A percentile compares a stretch with the other conserved stretches of the same genome.
Evolutionary conservation across 129 eudicot genomes (phyloP).

Genomic region (Gnaphalium uliginosum): DNA sequence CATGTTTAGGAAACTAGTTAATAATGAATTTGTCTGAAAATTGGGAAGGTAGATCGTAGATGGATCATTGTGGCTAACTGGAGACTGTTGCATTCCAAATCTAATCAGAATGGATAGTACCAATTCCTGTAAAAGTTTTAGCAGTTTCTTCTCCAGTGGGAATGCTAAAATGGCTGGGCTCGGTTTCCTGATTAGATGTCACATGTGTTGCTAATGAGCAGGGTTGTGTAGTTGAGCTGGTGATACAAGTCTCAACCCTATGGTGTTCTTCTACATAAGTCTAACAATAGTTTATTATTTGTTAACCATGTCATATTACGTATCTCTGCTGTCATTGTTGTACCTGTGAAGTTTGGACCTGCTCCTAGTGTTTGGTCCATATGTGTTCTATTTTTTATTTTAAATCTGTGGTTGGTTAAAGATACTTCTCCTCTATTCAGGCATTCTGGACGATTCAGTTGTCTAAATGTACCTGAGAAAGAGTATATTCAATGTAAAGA

Average conservation of each 20-base stretch:
- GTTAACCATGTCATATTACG: not conserved
- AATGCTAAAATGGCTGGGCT: too few relatives aligned
- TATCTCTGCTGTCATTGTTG: not conserved
- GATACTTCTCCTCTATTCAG: slow-evolving; percentile 1
- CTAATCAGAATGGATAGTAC: not conserved
- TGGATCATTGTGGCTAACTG: slow-evolving; percentile 14
- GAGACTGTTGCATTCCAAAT: not conserved
- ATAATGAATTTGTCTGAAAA: not conserved
- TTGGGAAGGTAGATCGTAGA: slow-evolving; percentile 5
- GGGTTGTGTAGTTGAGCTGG: not conserved
- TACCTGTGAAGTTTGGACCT: slow-evolving; percentile 11
- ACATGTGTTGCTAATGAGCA: not conserved
- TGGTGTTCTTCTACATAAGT: not conserved
- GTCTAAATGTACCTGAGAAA: too few relatives aligned
- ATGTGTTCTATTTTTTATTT: not conserved
- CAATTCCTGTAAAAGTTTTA: not conserved
- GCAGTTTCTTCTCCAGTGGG: not conserved
- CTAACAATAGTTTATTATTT: not conserved
- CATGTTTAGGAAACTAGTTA: slow-evolving; percentile 6
- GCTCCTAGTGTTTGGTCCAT: not conserved
- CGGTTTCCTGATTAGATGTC: not conserved
- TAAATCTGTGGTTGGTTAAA: not conserved
- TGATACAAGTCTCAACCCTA: not conserved
- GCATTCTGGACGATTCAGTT: not conserved
- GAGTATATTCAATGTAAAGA: too few relatives aligned